A percentile compares a stretch with the other conserved stretches of the same genome.
Conservation (phyloP, 768 basidiomycete species). For the Xanthoconium purpureum region DNA sequence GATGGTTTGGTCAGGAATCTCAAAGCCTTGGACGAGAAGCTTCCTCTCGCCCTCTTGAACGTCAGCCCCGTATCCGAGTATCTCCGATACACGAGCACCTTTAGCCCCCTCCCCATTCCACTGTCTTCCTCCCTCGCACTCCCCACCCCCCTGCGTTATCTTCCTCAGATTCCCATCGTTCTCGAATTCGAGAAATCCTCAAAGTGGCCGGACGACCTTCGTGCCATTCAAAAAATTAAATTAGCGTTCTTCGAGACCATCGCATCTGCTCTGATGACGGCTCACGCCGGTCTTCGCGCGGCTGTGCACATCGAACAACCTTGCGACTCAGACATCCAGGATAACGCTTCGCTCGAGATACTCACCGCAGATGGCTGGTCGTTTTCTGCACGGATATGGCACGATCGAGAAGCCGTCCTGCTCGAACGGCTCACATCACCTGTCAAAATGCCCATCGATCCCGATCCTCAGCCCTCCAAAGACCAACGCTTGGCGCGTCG, state of each 20-base stretch:
- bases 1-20: slow-evolving; percentile 73
- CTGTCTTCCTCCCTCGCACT: slow-evolving; percentile 47
- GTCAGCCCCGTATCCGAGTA: slow-evolving; percentile 70
- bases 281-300: slow-evolving; percentile 50
- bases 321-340: slow-evolving; percentile 54
- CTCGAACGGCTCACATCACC: slow-evolving; percentile 62
- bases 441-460: slow-evolving; percentile 30
- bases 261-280: slow-evolving; percentile 58
- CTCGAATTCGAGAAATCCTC: slow-evolving; percentile 91
- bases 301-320: slow-evolving; percentile 57
- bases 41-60: slow-evolving; percentile 77
- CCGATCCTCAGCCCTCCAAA: slow-evolving; percentile 17
- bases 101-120: slow-evolving; percentile 75
- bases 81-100: slow-evolving; percentile 80
- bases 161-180: slow-evolving; percentile 68
- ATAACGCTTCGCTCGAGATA: slow-evolving; percentile 72
- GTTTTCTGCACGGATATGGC: slow-evolving; percentile 80
- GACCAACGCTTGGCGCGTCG: slow-evolving; percentile 55
- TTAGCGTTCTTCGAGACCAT: slow-evolving; percentile 87
- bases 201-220: slow-evolving; percentile 92
- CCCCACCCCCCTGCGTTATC: slow-evolving; percentile 59
- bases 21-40: slow-evolving; percentile 63
- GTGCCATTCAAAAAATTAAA: slow-evolving; percentile 91
- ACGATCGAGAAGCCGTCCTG: slow-evolving; percentile 79
- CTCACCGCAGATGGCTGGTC: slow-evolving; percentile 82